Evolutionary conservation across 108 stramenopile species (phyloP).

Genomic region (Thalassiosira profunda): DNA sequence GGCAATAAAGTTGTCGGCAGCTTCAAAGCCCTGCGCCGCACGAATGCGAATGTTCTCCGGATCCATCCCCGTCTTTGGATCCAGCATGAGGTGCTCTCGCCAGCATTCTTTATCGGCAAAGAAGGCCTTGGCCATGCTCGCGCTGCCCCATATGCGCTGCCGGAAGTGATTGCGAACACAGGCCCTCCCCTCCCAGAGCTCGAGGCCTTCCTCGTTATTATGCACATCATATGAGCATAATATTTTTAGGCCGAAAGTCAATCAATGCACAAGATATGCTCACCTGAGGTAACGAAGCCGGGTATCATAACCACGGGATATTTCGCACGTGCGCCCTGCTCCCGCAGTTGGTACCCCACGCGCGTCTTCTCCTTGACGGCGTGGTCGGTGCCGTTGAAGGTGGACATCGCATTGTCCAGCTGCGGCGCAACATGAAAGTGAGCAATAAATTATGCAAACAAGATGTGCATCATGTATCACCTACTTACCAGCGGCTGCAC

Average conservation of each 20-base stretch:
- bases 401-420: slow-evolving; percentile 12
- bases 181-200: slow-evolving; percentile 87
- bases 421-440: no score
- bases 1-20: slow-evolving; percentile 87
- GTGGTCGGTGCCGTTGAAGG: slow-evolving; percentile 24
- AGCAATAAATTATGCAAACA: no score
- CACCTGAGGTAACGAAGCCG: slow-evolving; percentile 89
- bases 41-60: slow-evolving; percentile 76
- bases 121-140: slow-evolving; percentile 68
- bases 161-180: slow-evolving; percentile 86
- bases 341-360: slow-evolving; percentile 29
- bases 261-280: no score
- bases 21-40: slow-evolving; percentile 85
- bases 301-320: slow-evolving; percentile 90
- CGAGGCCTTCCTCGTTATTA: no score
- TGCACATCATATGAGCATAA: no score
- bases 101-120: slow-evolving; percentile 83
- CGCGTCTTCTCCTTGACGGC: slow-evolving; percentile 13
- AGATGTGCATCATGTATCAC: no score
- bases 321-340: slow-evolving; percentile 56
- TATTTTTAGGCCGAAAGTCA: no score
- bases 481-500: slow-evolving; percentile 43
- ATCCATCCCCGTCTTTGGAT: slow-evolving; percentile 84
- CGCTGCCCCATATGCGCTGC: slow-evolving; percentile 84
- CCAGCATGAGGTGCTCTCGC: slow-evolving; percentile 74